Base-by-base conservation (phyloP, 208 protist species). In the Angomonas deanei region DNA sequence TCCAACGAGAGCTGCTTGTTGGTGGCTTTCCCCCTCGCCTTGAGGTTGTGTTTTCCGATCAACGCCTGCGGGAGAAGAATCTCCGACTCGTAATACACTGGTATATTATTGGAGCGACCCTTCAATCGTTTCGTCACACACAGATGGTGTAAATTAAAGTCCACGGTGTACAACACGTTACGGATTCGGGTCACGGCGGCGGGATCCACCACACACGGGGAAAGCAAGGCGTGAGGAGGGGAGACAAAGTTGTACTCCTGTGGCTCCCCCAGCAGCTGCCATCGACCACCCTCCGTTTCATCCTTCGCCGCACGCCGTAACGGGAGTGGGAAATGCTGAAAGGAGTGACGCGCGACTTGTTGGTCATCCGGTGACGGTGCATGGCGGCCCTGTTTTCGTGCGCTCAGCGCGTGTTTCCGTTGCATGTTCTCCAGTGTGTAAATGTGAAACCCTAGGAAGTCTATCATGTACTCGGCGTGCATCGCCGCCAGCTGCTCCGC, bases 401-500 rank as follows among this genome's bases (percentile, higher is more conserved):
- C 90, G 3, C 80, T 78, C 66, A 66, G 64, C 15, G 90, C 84
- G 66, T 96, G 90, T 53, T 85, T 88, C 15, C 82, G 82, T 64
- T 96, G 90, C 81, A 82, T 89, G 10, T 85, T 92, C 11, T 87
- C 79, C 26, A 96, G 74, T 17, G 73, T 88, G 72, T 92, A 96
- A 33, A 96, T 81, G 59, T 89, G 85, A 59, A 91, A 91, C 28
- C 90, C 86, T 39, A 93, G 82, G 32, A 70, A 74, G 66, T 95
- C 89, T 56, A 91, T 90, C 32, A 93, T 86, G 53, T 82, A 79
- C 53, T 92, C 84, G 0, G 86, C 89, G 64, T 93, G 89, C 89
- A 93, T 93, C 17, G 86, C 80, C 0, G 89, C 89, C 11, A 92
- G 76, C 50, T 80, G 33, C 60, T 96, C 89, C 4, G 86, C 89